These are phyloP conservation scores for Rhododendron henanense DNA, from an alignment of 148 eudicot genomes.

Conservation along the genomic window DNA sequence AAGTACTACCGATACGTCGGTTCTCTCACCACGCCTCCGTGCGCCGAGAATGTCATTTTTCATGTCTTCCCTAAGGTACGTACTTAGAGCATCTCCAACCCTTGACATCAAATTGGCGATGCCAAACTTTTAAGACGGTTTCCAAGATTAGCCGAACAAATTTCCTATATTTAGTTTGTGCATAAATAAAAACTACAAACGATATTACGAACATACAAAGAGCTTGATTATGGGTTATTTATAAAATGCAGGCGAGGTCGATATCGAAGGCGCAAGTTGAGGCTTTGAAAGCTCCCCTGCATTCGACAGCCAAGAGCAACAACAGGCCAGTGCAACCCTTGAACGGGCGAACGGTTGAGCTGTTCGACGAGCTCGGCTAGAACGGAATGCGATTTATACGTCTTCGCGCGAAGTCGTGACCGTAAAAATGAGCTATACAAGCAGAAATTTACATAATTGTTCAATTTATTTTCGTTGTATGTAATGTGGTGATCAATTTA, in stretches of 20 bases:
- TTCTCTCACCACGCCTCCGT: slow-evolving; percentile 94
- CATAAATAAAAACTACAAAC: not conserved
- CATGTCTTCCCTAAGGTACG: slow-evolving; percentile 54
- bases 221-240: not conserved
- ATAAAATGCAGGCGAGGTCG: slow-evolving; percentile 39
- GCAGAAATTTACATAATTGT: not conserved
- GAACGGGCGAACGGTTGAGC: slow-evolving; percentile 50
- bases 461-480: not conserved
- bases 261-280: slow-evolving; percentile 46
- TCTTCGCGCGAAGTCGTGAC: not conserved
- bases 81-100: not conserved
- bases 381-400: not conserved
- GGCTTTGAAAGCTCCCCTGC: slow-evolving; percentile 44
- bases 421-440: not conserved
- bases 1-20: slow-evolving; percentile 69
- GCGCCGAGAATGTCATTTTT: slow-evolving; percentile 67
- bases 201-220: too few relatives aligned
- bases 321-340: slow-evolving; percentile 59
- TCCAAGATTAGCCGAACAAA: too few relatives aligned
- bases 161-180: too few relatives aligned
- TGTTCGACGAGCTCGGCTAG: slow-evolving; percentile 28
- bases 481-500: not conserved
- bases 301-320: slow-evolving; percentile 40
- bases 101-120: too few relatives aligned
- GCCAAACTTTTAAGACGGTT: too few relatives aligned